Conservation (phyloP, 2,329 filamentous ascomycete genomes). For the Phialocephala sp. region DNA sequence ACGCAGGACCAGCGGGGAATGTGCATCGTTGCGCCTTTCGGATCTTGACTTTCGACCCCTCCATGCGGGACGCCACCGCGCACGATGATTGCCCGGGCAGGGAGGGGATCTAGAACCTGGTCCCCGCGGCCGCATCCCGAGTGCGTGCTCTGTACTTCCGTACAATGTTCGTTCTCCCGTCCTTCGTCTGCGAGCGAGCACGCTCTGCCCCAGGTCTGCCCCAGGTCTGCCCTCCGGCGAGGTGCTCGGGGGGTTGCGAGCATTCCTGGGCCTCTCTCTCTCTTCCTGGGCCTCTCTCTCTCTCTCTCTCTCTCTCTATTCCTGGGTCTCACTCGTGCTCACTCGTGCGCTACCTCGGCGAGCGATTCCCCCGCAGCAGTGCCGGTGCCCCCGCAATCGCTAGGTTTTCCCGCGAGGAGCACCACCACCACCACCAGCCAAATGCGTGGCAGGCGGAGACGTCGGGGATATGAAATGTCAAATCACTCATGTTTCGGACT, state of each 20-base stretch:
- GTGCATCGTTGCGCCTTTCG: neutral
- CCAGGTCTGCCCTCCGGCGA: too few relatives aligned
- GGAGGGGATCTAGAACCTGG: neutral
- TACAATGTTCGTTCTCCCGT: too few relatives aligned
- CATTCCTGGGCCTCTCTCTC: too few relatives aligned
- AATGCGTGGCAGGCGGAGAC: neutral
- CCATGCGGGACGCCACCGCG: neutral
- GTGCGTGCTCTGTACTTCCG: too few relatives aligned
- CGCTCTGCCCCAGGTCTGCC: too few relatives aligned
- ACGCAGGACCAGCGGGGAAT: neutral
- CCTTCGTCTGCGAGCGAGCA: too few relatives aligned
- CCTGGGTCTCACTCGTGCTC: neutral
- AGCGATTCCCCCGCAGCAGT: neutral
- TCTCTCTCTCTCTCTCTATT: neutral
- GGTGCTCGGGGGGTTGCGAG: too few relatives aligned
- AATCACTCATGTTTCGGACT: neutral
- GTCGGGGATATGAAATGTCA: neutral
- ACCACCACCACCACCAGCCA: neutral
- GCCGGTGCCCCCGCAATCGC: constrained; percentile 4
- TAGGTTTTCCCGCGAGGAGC: neutral
- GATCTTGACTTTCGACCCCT: neutral
- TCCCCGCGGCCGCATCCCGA: too few relatives aligned
- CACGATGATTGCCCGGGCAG: neutral
- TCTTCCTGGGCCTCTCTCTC: too few relatives aligned
- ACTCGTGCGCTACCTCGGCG: neutral